These are phyloP conservation scores for Aspergillus glaucus DNA, from an alignment of 2,329 filamentous ascomycete species.

Conservation along the genomic window DNA sequence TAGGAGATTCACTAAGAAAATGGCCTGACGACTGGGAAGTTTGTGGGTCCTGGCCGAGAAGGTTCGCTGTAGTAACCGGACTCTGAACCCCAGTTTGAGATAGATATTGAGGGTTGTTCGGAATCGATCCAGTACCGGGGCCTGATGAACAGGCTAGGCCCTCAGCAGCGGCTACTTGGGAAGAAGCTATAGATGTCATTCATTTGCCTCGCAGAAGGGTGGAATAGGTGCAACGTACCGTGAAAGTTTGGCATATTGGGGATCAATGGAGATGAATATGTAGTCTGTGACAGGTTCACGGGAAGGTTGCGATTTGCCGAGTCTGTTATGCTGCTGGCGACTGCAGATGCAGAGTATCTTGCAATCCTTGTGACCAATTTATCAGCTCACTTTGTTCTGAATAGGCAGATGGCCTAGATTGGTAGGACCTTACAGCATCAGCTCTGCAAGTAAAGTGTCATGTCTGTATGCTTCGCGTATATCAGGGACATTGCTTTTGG, in stretches of 20 bases:
- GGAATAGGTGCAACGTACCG: constrained; percentile 6
- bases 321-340: background rate
- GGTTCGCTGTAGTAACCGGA: background rate
- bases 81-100: background rate
- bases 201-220: too few species aligned
- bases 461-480: constrained; percentile 84
- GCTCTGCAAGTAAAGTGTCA: constrained; percentile 76
- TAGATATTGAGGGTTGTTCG: background rate
- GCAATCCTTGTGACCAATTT: background rate
- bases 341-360: background rate
- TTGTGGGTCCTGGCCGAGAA: background rate
- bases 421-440: constrained; percentile 60
- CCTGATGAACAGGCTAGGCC: background rate
- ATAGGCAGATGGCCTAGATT: background rate
- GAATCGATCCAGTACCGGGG: background rate
- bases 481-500: constrained; percentile 93
- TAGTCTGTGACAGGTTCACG: background rate
- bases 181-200: background rate
- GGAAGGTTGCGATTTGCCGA: background rate
- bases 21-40: background rate
- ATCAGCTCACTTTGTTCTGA: background rate
- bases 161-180: background rate
- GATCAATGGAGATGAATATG: background rate
- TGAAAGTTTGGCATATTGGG: background rate
- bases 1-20: background rate